A percentile compares a stretch with the other conserved stretches of the same genome.
Conservation (phyloP, 2,329 filamentous ascomycete genomes). For the Delphinella strobiligena region DNA sequence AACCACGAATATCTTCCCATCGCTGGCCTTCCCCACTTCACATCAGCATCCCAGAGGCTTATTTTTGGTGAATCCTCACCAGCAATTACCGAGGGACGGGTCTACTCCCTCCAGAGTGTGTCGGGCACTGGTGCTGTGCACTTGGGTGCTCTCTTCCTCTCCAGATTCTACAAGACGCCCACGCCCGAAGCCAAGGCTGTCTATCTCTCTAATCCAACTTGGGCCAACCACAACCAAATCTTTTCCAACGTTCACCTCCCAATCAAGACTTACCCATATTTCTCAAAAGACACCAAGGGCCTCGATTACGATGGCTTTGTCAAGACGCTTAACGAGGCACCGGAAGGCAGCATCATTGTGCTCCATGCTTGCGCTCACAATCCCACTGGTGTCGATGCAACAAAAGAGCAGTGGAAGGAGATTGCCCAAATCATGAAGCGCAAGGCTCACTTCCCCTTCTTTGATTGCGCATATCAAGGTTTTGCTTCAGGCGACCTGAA, state of each 20-base stretch:
- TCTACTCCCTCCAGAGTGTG: conserved; percentile 79
- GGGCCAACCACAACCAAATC: conserved; percentile 98
- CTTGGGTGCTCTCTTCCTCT: conserved; percentile 83
- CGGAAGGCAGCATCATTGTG: conserved; percentile 10
- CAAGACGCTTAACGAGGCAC: conserved; percentile 76
- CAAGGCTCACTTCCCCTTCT: conserved; percentile 91
- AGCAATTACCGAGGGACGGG: conserved; percentile 72
- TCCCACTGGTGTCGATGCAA: conserved; percentile 92
- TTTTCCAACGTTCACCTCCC: conserved; percentile 78
- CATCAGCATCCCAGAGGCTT: conserved; percentile 78
- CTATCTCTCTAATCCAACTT: conserved; percentile 91
- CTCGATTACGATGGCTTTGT: conserved; percentile 90
- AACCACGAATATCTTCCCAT: conserved; percentile 99
- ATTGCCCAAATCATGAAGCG: conserved; percentile 64
- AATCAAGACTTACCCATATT: conserved; percentile 84
- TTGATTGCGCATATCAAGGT: conserved; percentile 95
- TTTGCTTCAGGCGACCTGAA: conserved; percentile 86
- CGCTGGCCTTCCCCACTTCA: conserved; percentile 75
- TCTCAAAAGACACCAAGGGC: conserved; percentile 74
- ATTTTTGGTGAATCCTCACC: conserved; percentile 71
- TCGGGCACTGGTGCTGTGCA: conserved; percentile 95
- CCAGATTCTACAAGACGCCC: conserved; percentile 65
- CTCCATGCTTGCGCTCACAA: conserved; percentile 73
- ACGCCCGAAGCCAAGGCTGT: conserved; percentile 53
- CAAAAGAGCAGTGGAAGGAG: conserved; percentile 86